A percentile compares a stretch with the other conserved stretches of the same genome.
Evolutionary conservation across 2,329 filamentous ascomycete species (phyloP).

Genomic region (Dothistroma septosporum): DNA sequence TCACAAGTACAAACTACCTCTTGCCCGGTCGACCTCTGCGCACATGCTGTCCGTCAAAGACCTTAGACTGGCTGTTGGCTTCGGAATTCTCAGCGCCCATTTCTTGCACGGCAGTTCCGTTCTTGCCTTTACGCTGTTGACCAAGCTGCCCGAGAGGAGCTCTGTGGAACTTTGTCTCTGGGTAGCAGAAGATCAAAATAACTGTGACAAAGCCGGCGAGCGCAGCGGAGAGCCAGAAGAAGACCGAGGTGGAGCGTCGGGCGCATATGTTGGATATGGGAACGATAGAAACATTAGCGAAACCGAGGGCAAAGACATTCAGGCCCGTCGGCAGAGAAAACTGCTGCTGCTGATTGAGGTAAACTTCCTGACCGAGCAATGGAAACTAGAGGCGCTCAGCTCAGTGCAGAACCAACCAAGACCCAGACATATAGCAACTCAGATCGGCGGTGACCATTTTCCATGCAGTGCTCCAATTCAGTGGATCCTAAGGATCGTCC

Average conservation of each 20-base stretch:
- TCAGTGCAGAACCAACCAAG: conserved; percentile 41
- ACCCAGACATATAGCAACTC: conserved; percentile 44
- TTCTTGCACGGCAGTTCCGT: conserved; percentile 29
- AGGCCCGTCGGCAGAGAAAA: conserved; percentile 41
- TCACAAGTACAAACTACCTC: conserved; percentile 38
- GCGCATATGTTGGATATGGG: conserved; percentile 45
- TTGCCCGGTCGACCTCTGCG: conserved; percentile 39
- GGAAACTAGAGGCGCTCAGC: conserved; percentile 45
- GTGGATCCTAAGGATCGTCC: conserved; percentile 24
- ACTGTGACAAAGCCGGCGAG: conserved; percentile 40
- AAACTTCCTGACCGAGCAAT: conserved; percentile 39
- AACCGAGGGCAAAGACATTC: conserved; percentile 44
- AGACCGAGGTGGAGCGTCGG: conserved; percentile 38
- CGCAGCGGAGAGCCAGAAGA: conserved; percentile 45
- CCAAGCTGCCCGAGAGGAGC: conserved; percentile 7
- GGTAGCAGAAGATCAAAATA: conserved; percentile 40
- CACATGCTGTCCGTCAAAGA: conserved; percentile 19
- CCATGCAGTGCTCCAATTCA: conserved; percentile 30
- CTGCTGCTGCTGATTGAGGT: conserved; percentile 41
- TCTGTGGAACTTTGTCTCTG: conserved; percentile 43
- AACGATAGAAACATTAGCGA: conserved; percentile 44
- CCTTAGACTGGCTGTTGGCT: conserved; percentile 24
- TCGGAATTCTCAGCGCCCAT: conserved; percentile 24
- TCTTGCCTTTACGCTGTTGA: conserved; percentile 8
- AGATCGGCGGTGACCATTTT: conserved; percentile 36